phyloP scores from a whole-genome alignment of 1,139 yeast genomes.

The Diutina pseudorugosa region DNA sequence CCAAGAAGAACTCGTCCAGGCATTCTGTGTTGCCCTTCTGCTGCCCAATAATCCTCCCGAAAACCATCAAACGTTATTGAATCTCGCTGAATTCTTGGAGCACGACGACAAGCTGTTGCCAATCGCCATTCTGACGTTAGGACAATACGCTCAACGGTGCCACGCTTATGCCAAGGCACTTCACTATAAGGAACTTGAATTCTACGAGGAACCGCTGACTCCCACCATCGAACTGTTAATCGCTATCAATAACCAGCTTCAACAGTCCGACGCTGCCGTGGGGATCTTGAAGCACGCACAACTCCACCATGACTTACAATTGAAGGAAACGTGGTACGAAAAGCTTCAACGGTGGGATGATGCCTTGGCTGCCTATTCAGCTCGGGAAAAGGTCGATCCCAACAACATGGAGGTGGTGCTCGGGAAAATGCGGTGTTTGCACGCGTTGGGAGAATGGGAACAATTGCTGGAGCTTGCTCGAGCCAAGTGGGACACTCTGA shows the following conservation, averaged over 20 bases:
- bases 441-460: conserved; percentile 98
- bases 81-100: conserved; percentile 93
- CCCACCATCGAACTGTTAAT: conserved; percentile 88
- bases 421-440: conserved; percentile 97
- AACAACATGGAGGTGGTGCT: conserved; percentile 67
- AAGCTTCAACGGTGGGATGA: conserved; percentile 97
- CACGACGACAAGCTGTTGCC: conserved; percentile 94
- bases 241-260: conserved; percentile 85
- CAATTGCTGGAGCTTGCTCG: conserved; percentile 77
- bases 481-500: conserved; percentile 69
- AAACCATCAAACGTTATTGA: conserved; percentile 78
- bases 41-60: conserved; percentile 94
- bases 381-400: conserved; percentile 48
- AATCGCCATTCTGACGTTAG: conserved; percentile 76
- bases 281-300: conserved; percentile 96
- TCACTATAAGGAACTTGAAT: conserved; percentile 91
- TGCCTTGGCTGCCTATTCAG: conserved; percentile 81
- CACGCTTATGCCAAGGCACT: conserved; percentile 97
- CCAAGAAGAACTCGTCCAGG: conserved; percentile 80
- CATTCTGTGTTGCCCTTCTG: conserved; percentile 77
- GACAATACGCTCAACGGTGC: conserved; percentile 88
- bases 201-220: conserved; percentile 85
- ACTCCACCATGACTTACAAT: conserved; percentile 79
- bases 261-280: conserved; percentile 95
- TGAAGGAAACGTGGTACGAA: conserved; percentile 97